A percentile compares a stretch with the other conserved stretches of the same genome.
These are phyloP conservation scores for Trichoderma sp. DNA, from an alignment of 2,329 filamentous ascomycete genomes.

Conservation along the genomic window DNA sequence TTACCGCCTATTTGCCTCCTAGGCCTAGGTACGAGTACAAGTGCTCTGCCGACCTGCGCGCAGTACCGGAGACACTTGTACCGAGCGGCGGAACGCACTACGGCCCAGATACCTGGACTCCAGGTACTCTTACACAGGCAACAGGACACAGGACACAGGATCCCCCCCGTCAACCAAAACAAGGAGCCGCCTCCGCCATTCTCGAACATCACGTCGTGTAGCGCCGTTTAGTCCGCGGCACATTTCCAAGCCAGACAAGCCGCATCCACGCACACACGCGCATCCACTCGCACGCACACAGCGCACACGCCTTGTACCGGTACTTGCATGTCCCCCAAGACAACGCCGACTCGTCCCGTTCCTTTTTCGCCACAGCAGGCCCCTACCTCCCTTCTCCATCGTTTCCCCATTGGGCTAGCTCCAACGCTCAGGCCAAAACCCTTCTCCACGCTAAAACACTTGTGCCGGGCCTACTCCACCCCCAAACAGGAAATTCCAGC, in stretches of 20 bases:
- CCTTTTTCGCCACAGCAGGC: constrained; percentile 11
- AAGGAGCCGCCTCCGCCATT: constrained; percentile 5
- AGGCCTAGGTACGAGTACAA: too few species aligned
- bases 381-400: constrained; percentile 12
- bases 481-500: constrained; percentile 21
- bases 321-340: background rate
- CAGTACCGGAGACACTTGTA: background rate
- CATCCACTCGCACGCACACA: background rate
- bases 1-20: background rate
- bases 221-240: constrained; percentile 14
- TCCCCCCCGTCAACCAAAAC: background rate
- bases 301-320: background rate
- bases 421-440: background rate
- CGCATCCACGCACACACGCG: background rate
- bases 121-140: background rate
- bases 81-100: background rate
- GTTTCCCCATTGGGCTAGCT: constrained; percentile 10
- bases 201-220: constrained; percentile 5
- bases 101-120: background rate
- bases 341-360: constrained; percentile 11
- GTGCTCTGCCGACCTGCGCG: background rate
- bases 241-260: background rate
- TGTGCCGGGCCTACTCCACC: constrained; percentile 19
- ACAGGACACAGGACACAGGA: background rate
- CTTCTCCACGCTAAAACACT: constrained; percentile 10